These are phyloP conservation scores for Pythium periplocum DNA, from an alignment of 352 stramenopile genomes.

Conservation along the genomic window DNA sequence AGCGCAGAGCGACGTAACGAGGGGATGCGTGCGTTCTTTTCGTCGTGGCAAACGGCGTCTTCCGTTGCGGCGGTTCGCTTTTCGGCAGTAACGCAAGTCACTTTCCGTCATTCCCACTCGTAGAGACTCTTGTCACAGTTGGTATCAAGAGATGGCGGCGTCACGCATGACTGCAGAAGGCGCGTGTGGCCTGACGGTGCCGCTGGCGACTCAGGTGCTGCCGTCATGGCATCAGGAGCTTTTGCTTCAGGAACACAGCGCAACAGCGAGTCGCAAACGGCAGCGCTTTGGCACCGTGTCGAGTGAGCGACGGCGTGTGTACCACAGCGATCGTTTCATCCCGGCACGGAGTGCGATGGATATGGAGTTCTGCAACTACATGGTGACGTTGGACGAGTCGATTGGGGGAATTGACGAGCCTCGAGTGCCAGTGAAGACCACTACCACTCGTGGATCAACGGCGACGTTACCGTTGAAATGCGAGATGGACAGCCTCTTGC, in stretches of 20 bases:
- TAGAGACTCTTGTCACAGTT: too few species aligned
- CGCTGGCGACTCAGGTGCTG: conserved; percentile 12
- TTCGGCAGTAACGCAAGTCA: too few species aligned
- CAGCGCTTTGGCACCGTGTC: conserved; percentile 15
- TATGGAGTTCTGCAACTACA: conserved; percentile 39
- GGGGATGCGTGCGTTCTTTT: too few species aligned
- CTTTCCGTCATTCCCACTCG: too few species aligned
- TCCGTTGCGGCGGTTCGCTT: too few species aligned
- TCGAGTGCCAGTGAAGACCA: conserved; percentile 2
- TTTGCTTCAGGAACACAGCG: conserved; percentile 5
- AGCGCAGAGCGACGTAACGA: too few species aligned
- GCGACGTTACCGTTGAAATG: not conserved
- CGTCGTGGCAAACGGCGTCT: too few species aligned
- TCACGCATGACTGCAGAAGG: conserved; percentile 17
- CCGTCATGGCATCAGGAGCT: conserved; percentile 28
- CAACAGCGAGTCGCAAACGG: conserved; percentile 19
- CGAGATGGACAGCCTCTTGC: conserved; percentile 24
- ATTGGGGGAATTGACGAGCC: not conserved
- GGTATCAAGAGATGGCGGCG: too few species aligned
- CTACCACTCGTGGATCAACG: not conserved
- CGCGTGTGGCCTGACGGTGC: conserved; percentile 20
- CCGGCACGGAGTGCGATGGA: conserved; percentile 31
- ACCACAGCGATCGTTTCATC: conserved; percentile 44
- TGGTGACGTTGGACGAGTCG: conserved; percentile 10
- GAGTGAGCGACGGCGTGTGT: conserved; percentile 6